Base-by-base conservation (phyloP, 768 basidiomycete species). In the Rhodotorula graminis region DNA sequence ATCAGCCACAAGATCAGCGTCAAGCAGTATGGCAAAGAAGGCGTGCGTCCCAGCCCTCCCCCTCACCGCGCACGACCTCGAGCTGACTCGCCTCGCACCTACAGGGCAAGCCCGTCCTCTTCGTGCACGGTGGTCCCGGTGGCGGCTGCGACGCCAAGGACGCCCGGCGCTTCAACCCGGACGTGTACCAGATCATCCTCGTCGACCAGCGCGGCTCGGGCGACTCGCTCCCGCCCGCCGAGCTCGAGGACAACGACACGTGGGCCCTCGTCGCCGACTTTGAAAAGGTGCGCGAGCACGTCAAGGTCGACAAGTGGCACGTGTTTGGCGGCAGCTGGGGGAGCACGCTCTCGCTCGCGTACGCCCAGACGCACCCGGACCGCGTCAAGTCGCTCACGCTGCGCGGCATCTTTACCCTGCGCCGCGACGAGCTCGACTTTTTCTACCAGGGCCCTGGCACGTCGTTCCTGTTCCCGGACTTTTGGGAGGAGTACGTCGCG, bases 191-290 rank as follows among this genome's bases (percentile, higher is more conserved):
- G 3, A 91, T 94, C 77, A 81, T 95, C 72, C 85, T 95, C 33
- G 87, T 93, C 76, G 93, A 96, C 81, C 94, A 97, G 81, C 85
- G 94, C 71, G 94, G 94, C 25, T 80, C 90, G 25, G 94, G 94
- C 29, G 89, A 91, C 77, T 92, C 90, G 27, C 90, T 85, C 0
- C 93, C 93, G 87, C 91, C 80, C 72, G 88, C 93, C 15, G 89
- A 81, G 46, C 81, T 89, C 3, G 88, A 90, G 75, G 89, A 93
- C 63, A 97, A 97, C 81, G 96, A 92, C 4, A 96, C 93, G 10
- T 93, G 91, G 91, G 89, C 92, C 79, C 87, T 95, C 55, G 92
- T 97, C 37, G 89, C 86, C 74, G 94, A 97, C 78, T 87, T 93
- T 18, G 94, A 97, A 80, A 88, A 83, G 77, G 71, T 79, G 37